Evolutionary conservation across 768 basidiomycete species (phyloP), one percentile per base, ranked within the genome.

Genomic region (Phylloporus arenicola): DNA sequence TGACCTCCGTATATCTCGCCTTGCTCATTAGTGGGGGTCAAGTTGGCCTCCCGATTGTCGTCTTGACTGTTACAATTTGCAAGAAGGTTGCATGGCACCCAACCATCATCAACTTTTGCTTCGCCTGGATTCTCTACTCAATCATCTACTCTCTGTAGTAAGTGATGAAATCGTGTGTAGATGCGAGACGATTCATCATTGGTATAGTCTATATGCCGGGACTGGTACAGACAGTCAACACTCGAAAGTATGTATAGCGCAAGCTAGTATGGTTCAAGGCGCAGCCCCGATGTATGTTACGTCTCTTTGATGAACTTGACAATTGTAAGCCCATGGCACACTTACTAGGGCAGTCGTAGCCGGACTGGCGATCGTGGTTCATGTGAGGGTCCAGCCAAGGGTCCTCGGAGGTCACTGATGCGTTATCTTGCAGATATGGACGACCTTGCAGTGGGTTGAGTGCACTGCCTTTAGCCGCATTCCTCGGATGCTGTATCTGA

Each of bases 91-190:
- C 67, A 33, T 74, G 77, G 48, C 78, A 76, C 47, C 76, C 79
- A 1, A 75, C 75, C 1, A 70, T 82, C 56, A 63, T 82, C 52
- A 83, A 83, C 52, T 76, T 82, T 53, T 82, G 79, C 50, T 46
- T 76, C n/a, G 71, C 75, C 41, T 79, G 79, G 79, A 71, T 77
- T 10, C 55, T 82, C 37, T 81, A 75, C 56, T 82, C 81, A 6
- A 59, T 82, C 50, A 66, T 72, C 29, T 78, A 75, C 57, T 75
- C 71, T 57, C 52, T 83, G 17, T 59, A 74, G 82, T 82, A 53
- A 65, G 82, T 66, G 29, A 38, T n/a, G 12, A 12, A 25, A 30
- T 30, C 10, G 10, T 42, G 34, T 25, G 38, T 24, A 14, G 25
- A 40, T 22, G 34, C 11, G 17, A 51, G n/a, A 27, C 6, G 22